Base-by-base conservation (phyloP, 176 grass and related monocot species). In the Lolium multiflorum region DNA sequence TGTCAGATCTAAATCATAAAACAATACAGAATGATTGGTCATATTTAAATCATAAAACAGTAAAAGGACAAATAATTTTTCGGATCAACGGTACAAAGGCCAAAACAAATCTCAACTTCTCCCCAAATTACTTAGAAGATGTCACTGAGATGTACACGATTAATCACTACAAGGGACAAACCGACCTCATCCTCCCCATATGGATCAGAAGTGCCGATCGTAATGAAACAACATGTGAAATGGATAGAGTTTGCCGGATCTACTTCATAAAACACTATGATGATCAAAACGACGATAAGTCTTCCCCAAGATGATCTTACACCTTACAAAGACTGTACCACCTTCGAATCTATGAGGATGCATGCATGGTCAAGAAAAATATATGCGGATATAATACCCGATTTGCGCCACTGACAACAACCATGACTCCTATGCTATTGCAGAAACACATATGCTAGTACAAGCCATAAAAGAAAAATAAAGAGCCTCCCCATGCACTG, bases 401-500 rank as follows among this genome's bases (percentile, higher is more conserved):
- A 51, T 62, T 52, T 38, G 24, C 0, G 37, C 14, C 12, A 13
- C 52, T n/a, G n/a, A n/a, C n/a, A n/a, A n/a, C n/a, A n/a, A n/a
- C n/a, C n/a, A n/a, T n/a, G 44, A 9, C 31, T 17, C 55, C 21
- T 41, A 15, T 15, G 78, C 26, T 26, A 72, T 0, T 60, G 51
- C 65, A 79, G 20, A 80, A 74, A 77, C 74, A 80, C 3, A 25
- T 65, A 74, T 25, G 8, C 61, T 48, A 7, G 41, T 43, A 82
- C 31, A 82, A 15, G 54, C 21, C 3, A 77, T 26, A n/a, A 17
- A 20, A 26, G n/a, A 24, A 3, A 10, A 49, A 50, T 44, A 54
- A 31, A 47, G 46, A 47, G 31, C 39, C 35, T 82, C 73, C 92
- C 92, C 88, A 89, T 43, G 81, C 73, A 58, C 92, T 97, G 55